phyloP scores from a whole-genome alignment of 2,329 filamentous ascomycete genomes.

The Alternaria incomplexa region DNA sequence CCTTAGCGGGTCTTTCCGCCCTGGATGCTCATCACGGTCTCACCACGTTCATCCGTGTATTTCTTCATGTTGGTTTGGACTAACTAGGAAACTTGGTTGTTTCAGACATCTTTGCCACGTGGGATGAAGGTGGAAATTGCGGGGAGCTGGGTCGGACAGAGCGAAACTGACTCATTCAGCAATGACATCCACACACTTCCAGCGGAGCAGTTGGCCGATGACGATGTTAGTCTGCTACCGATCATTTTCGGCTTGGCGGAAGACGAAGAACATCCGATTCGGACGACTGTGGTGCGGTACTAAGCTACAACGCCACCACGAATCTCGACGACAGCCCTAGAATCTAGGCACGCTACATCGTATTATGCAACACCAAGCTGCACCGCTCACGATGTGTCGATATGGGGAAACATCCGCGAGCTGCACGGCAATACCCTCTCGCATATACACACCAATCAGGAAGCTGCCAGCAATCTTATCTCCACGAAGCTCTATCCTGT shows the following conservation, averaged over 20 bases:
- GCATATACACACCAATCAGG: background rate
- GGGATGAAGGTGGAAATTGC: slow-evolving; percentile 1
- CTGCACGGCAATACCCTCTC: background rate
- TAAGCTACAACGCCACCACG: background rate
- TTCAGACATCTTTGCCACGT: slow-evolving; percentile 1
- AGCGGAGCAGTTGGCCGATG: background rate
- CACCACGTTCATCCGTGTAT: background rate
- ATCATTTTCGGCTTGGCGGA: background rate
- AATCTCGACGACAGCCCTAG: background rate
- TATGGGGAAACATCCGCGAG: background rate
- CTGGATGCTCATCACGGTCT: background rate
- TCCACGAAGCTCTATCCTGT: background rate
- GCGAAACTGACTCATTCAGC: background rate
- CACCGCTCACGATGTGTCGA: background rate
- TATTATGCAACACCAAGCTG: background rate
- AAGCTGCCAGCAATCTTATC: background rate
- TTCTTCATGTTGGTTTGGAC: background rate
- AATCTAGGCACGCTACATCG: background rate
- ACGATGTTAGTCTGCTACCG: background rate
- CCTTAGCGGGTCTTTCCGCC: background rate
- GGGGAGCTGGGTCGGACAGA: background rate
- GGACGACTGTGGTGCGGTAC: background rate
- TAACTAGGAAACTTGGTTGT: background rate
- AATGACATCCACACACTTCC: background rate
- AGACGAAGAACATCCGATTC: background rate